phyloP scores from a whole-genome alignment of 768 basidiomycete genomes.

The Russula compacta region DNA sequence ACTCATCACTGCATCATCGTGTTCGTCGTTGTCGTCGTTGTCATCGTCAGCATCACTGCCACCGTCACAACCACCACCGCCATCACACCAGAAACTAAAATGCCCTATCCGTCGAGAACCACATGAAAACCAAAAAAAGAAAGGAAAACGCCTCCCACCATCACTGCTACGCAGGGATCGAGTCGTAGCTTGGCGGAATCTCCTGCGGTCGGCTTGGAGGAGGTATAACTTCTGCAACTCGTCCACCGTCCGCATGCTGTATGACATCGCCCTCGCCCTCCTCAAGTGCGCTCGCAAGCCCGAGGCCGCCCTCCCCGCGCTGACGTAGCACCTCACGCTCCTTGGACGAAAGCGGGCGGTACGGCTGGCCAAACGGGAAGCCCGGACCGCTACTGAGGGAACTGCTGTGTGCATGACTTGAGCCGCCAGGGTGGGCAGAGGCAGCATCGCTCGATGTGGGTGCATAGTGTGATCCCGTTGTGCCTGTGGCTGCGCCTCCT shows the following conservation, averaged over 20 bases:
- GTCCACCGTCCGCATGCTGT: constrained; percentile 27
- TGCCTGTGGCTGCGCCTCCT: constrained; percentile 15
- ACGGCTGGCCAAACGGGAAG: constrained; percentile 8
- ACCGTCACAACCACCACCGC: no score
- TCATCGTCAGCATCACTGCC: no score
- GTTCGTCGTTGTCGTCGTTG: no score
- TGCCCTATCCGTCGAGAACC: neutral
- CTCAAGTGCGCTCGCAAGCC: constrained; percentile 22
- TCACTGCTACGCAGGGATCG: neutral
- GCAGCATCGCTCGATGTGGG: constrained; percentile 10
- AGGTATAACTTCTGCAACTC: neutral
- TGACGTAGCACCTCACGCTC: constrained; percentile 26
- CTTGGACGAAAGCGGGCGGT: constrained; percentile 19
- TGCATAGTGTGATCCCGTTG: constrained; percentile 20
- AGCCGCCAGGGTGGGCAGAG: neutral
- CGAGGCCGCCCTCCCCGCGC: constrained; percentile 17
- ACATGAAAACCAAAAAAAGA: neutral
- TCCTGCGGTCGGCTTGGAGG: constrained; percentile 18
- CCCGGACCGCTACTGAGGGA: neutral
- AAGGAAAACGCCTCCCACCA: neutral
- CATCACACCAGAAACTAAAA: neutral
- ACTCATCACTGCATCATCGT: no score
- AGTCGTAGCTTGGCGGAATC: constrained; percentile 16
- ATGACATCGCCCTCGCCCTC: constrained; percentile 18
- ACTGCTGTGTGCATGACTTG: neutral